Evolutionary conservation across 1,139 yeast genomes (phyloP).

Genomic region (Hyphopichia pseudoburtonii): DNA sequence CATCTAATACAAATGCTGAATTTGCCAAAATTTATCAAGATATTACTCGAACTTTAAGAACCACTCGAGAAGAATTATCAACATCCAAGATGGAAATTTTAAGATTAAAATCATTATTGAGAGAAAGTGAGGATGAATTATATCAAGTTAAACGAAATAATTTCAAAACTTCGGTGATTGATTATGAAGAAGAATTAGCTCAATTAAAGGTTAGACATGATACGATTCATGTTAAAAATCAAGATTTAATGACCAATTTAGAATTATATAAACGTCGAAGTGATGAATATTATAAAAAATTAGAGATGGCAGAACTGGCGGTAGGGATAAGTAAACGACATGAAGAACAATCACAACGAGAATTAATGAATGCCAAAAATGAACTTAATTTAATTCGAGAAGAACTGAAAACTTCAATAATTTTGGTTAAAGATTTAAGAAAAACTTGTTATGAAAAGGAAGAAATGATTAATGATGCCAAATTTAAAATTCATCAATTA

Average conservation of each 20-base stretch:
- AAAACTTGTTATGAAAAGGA: conserved; percentile 55
- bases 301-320: conserved; percentile 79
- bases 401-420: conserved; percentile 62
- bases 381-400: conserved; percentile 55
- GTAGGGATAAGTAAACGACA: conserved; percentile 62
- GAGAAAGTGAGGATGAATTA: conserved; percentile 49
- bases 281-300: conserved; percentile 69
- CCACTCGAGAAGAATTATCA: conserved; percentile 51
- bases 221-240: conserved; percentile 48
- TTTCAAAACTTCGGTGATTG: conserved; percentile 35
- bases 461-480: conserved; percentile 57
- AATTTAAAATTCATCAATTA: conserved; percentile 53
- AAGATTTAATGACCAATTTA: conserved; percentile 53
- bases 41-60: conserved; percentile 48
- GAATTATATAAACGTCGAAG: conserved; percentile 70
- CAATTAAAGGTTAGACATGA: conserved; percentile 52
- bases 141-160: conserved; percentile 38
- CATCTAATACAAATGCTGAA: conserved; percentile 42
- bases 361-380: conserved; percentile 55
- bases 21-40: conserved; percentile 57
- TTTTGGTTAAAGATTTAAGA: conserved; percentile 56
- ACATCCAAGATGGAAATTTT: conserved; percentile 52
- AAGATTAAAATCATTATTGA: conserved; percentile 49
- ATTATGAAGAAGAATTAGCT: conserved; percentile 44
- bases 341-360: conserved; percentile 56